Conservation (phyloP, 2,329 filamentous ascomycete genomes). For the Nannizziopsis barbatae region DNA sequence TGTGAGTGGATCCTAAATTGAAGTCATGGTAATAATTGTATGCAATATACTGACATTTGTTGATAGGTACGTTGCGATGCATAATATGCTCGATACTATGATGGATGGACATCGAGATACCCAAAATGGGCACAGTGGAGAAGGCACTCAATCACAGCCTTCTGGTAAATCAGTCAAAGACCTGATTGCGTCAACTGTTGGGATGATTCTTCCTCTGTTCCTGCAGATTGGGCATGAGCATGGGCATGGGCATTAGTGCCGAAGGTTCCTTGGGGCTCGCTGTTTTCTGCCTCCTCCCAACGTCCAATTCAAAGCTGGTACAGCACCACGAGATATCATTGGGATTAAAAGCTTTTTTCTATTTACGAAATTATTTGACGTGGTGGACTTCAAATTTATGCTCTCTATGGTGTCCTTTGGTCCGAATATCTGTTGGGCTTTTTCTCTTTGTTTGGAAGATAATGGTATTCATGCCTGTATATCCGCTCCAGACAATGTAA, state of each 20-base stretch:
- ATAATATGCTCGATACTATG: constrained; percentile 78
- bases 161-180: constrained; percentile 36
- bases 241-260: not conserved
- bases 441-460: too few relatives aligned
- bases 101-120: constrained; percentile 25
- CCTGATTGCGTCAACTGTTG: constrained; percentile 36
- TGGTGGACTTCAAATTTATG: too few relatives aligned
- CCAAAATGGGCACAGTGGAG: constrained; percentile 33
- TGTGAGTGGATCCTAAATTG: constrained; percentile 48
- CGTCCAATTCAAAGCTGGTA: not conserved
- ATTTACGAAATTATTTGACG: too few relatives aligned
- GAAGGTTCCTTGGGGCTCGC: not conserved
- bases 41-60: not conserved
- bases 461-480: too few relatives aligned
- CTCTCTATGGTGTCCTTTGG: too few relatives aligned
- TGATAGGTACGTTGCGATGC: constrained; percentile 86
- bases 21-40: not conserved
- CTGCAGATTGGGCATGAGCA: constrained; percentile 40
- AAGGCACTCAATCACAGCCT: constrained; percentile 28
- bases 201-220: constrained; percentile 39
- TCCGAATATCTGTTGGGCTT: too few relatives aligned
- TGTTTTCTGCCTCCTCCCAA: not conserved
- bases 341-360: too few relatives aligned
- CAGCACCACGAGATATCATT: not conserved
- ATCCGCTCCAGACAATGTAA: too few relatives aligned